phyloP scores from a whole-genome alignment of 305 asterid genomes.

The Solanum hybrid region DNA sequence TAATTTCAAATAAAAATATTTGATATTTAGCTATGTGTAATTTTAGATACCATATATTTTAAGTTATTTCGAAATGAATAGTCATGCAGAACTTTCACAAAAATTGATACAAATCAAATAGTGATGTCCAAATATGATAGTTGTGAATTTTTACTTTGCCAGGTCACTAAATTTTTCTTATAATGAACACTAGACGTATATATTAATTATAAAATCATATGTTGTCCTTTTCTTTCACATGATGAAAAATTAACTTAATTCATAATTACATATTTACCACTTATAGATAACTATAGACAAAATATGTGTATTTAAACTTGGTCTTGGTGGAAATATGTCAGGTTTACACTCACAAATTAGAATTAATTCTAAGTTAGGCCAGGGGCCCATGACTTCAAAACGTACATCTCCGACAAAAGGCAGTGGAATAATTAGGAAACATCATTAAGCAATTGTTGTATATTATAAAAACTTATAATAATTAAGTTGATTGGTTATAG shows the following conservation, averaged over 20 bases:
- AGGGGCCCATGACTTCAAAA: background rate
- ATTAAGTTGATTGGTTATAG: background rate
- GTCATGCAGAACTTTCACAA: background rate
- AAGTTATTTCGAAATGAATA: background rate
- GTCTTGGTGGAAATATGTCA: background rate
- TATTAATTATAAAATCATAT: background rate
- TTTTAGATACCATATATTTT: background rate
- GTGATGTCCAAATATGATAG: background rate
- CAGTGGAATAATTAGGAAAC: constrained; percentile 4
- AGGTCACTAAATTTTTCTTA: background rate
- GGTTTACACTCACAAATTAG: background rate
- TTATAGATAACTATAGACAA: background rate
- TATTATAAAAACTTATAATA: background rate
- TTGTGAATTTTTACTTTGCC: background rate
- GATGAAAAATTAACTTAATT: background rate
- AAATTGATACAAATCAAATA: background rate
- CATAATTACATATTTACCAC: background rate
- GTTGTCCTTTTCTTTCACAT: background rate
- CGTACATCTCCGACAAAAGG: background rate
- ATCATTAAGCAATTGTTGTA: background rate
- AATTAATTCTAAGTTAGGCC: background rate
- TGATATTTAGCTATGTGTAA: background rate
- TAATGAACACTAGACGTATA: background rate
- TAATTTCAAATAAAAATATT: background rate
- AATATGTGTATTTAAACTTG: background rate